A percentile compares a stretch with the other conserved stretches of the same genome.
These are phyloP conservation scores for Pseudocercospora fijiensis DNA, from an alignment of 2,329 filamentous ascomycete genomes.

Conservation along the genomic window DNA sequence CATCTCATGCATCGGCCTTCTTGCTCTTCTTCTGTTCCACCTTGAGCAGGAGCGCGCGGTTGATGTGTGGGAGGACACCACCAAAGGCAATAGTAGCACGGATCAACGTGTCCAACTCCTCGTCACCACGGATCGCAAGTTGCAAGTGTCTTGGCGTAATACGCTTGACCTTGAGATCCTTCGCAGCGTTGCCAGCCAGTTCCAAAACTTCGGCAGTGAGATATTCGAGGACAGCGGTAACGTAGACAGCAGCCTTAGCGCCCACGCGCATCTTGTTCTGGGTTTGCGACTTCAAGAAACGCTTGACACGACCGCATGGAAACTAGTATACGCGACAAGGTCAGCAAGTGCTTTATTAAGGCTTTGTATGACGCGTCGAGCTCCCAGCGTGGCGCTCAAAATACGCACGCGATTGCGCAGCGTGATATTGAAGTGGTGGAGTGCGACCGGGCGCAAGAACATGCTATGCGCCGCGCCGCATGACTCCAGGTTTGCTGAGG, in stretches of 20 bases:
- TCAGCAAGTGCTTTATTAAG: conserved; percentile 15
- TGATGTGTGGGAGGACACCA: conserved; percentile 98
- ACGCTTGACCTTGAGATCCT: conserved; percentile 99
- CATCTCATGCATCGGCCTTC: conserved; percentile 50
- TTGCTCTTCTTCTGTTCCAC: conserved; percentile 97
- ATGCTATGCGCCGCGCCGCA: conserved; percentile 33
- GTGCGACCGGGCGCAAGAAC: conserved; percentile 22
- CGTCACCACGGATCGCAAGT: conserved; percentile 91
- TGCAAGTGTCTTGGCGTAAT: conserved; percentile 99
- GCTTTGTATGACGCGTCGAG: conserved; percentile 12
- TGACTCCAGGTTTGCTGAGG: conserved; percentile 17
- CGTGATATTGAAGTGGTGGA: neutral
- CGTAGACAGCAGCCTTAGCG: conserved; percentile 96
- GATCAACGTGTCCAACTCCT: conserved; percentile 96
- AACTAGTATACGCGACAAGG: conserved; percentile 63
- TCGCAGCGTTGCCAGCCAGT: conserved; percentile 95
- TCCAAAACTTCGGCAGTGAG: conserved; percentile 97
- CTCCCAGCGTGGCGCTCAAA: neutral
- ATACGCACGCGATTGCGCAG: conserved; percentile 6
- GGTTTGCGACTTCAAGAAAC: conserved; percentile 98
- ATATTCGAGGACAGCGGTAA: conserved; percentile 97
- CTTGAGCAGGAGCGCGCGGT: conserved; percentile 91
- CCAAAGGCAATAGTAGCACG: conserved; percentile 97
- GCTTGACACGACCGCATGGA: conserved; percentile 99
- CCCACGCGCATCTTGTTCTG: conserved; percentile 99